These are phyloP conservation scores for Tuber borchii DNA, from an alignment of 495 filamentous ascomycete genomes.

Conservation along the genomic window DNA sequence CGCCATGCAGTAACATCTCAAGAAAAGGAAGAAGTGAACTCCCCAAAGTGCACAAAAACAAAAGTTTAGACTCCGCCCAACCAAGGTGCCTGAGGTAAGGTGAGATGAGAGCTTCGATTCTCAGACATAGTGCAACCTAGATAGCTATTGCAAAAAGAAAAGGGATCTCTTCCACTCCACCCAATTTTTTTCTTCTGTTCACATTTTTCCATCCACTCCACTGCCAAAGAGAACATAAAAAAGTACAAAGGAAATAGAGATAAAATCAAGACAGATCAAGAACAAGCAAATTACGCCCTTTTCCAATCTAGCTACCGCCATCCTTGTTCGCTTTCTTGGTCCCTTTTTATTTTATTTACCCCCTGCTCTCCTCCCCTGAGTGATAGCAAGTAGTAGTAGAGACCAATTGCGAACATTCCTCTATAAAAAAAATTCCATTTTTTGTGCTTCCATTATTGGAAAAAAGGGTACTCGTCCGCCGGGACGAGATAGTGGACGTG, in stretches of 20 bases:
- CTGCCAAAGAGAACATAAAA: background rate
- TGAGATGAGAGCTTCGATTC: slow-evolving; percentile 10
- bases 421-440: background rate
- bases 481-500: background rate
- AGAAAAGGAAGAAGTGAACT: background rate
- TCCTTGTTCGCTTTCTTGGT: background rate
- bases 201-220: background rate
- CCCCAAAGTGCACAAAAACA: background rate
- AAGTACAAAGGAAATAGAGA: background rate
- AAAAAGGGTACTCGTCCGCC: background rate
- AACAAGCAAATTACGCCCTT: background rate
- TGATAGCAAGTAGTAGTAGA: background rate
- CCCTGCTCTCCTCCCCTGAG: background rate
- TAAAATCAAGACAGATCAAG: background rate
- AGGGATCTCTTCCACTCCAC: slow-evolving; percentile 6
- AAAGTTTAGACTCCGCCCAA: slow-evolving; percentile 2
- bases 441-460: background rate
- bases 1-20: background rate
- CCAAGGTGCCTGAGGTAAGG: background rate
- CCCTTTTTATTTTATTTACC: background rate
- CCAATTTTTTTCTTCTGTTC: slow-evolving; percentile 5
- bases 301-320: background rate
- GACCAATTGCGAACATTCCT: slow-evolving; percentile 7
- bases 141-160: slow-evolving; percentile 4
- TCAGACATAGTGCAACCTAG: background rate